phyloP scores from a whole-genome alignment of 768 basidiomycete species.

The Cystobasidium tubakii region DNA sequence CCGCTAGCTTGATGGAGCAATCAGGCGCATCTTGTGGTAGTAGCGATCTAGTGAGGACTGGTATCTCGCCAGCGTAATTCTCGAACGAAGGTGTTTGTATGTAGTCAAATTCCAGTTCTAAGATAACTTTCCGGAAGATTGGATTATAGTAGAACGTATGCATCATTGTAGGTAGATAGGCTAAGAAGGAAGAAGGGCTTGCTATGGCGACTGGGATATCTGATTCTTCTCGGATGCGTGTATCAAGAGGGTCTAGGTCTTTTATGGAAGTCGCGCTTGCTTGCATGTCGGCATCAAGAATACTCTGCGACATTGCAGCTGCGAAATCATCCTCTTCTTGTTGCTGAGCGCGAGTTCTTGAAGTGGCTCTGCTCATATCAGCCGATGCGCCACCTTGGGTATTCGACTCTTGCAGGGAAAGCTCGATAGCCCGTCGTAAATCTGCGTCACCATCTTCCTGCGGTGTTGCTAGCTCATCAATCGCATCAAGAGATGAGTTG shows the following conservation, averaged over 20 bases:
- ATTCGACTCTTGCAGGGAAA: not conserved
- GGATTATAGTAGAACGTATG: slow-evolving; percentile 19
- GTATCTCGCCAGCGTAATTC: not conserved
- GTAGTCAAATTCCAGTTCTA: slow-evolving; percentile 3
- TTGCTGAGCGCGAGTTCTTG: not conserved
- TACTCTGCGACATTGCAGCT: slow-evolving; percentile 9
- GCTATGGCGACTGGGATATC: slow-evolving; percentile 12
- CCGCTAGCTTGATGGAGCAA: not conserved
- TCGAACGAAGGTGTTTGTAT: not conserved
- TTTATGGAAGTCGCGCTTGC: not conserved
- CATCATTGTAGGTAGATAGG: slow-evolving; percentile 19
- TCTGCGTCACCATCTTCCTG: not conserved
- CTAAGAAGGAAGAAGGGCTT: slow-evolving; percentile 11
- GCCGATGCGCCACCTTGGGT: not conserved
- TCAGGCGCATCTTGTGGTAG: not conserved
- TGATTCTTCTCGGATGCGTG: not conserved
- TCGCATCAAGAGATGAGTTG: not conserved
- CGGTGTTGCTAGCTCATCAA: not conserved
- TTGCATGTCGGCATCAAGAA: not conserved
- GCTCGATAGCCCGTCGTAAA: not conserved
- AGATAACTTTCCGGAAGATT: slow-evolving; percentile 6
- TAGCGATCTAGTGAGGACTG: slow-evolving; percentile 6
- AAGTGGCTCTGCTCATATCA: not conserved
- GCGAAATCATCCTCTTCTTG: slow-evolving; percentile 34
- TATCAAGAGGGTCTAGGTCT: not conserved